Conservation (phyloP, 257 asterid species). For the Primulina eburnea region DNA sequence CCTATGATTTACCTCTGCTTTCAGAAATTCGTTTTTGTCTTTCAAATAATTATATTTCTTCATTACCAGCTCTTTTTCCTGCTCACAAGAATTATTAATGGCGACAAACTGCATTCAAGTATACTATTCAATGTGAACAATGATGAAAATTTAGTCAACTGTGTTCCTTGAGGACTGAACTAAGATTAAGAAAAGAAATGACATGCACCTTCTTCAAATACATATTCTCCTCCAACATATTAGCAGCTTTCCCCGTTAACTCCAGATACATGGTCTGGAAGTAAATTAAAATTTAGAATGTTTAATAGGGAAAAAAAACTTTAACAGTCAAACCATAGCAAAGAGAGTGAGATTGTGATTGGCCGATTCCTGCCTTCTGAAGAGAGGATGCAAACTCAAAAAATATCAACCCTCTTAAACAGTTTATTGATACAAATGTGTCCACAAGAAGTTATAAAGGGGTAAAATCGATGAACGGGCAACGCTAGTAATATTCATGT, state of each 20-base stretch:
- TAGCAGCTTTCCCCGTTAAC: constrained; percentile 42
- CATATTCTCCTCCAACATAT: constrained; percentile 46
- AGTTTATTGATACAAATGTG: background rate
- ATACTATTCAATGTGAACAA: background rate
- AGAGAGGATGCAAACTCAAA: background rate
- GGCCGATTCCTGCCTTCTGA: background rate
- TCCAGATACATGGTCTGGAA: constrained; percentile 55
- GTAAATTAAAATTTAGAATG: background rate
- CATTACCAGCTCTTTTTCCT: constrained; percentile 61
- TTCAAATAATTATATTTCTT: constrained; percentile 40
- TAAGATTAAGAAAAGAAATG: background rate
- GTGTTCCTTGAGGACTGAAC: background rate
- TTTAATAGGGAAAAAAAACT: background rate
- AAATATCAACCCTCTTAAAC: background rate
- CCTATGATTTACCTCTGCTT: constrained; percentile 36
- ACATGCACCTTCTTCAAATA: constrained; percentile 47
- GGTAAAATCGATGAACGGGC: background rate
- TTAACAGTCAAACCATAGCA: background rate
- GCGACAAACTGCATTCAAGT: background rate
- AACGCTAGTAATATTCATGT: background rate
- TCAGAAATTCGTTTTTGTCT: constrained; percentile 39
- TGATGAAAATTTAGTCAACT: background rate
- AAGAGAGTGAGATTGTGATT: background rate
- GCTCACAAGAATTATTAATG: constrained; percentile 20
- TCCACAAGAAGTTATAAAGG: background rate